Base-by-base conservation (phyloP, 2,329 filamentous ascomycete species). In the Neopestalotiopsis clavispora region DNA sequence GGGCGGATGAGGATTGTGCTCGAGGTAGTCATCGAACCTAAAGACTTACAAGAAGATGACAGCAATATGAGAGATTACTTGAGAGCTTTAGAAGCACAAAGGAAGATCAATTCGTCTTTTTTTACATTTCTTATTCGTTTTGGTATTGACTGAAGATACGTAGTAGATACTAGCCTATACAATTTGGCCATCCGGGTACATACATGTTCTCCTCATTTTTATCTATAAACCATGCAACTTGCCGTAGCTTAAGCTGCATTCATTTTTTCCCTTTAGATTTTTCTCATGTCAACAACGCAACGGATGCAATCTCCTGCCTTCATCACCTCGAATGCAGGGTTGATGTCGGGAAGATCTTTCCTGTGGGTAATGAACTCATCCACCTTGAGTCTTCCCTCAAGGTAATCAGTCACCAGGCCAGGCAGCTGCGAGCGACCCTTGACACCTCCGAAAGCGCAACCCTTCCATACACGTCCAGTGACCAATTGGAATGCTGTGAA, bases 291-390 rank as follows among this genome's bases (percentile, higher is more conserved):
- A 67, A 98, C 92, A 10, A 98, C 96, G 75, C 94, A 97, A 73
- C 96, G 93, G 78, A 99, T 98, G 84, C 96, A 99, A 83, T 98
- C 95, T 69, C 96, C 96, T 70, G 90, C 88, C 87, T 98, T 97
- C 96, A 99, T 99, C 75, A 92, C 90, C 73, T 94, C 89, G 78
- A 97, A 99, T 23, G 94, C 95, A 65, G 87, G 85, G 87, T 98
- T 98, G 83, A 99, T 97, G 77, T 92, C 90, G 70, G 84, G 84
- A 59, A 99, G 86, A 4, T 87, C 88, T 85, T 97, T 94, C 75
- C 95, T 91, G 85, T 99, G 96, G 40, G 96, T 99, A 84, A 99
- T 98, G 86, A 98, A 98, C 85, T 99, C 96, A 80, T 98, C 95
- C 60, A 98, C 96, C 91, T 98, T 98, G 79, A 99, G 91, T 79